These are phyloP conservation scores for Haematococcus sp. DNA, from an alignment of 139 green algal species.

Conservation along the genomic window DNA sequence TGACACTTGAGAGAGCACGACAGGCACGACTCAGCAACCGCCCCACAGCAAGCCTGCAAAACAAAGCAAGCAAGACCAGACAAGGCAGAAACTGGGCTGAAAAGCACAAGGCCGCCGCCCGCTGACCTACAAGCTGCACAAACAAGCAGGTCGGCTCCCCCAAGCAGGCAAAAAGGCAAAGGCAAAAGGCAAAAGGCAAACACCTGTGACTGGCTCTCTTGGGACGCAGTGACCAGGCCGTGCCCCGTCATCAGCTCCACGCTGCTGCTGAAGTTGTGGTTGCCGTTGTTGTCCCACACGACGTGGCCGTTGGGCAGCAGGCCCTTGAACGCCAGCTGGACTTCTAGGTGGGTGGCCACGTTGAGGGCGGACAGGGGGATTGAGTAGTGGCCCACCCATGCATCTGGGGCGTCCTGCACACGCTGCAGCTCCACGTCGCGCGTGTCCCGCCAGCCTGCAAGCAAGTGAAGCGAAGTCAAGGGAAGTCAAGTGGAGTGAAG, in stretches of 20 bases:
- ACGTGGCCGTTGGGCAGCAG: background rate
- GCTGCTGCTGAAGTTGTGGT: constrained; percentile 34
- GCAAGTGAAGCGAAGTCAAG: too few relatives aligned
- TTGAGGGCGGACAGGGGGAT: constrained; percentile 1
- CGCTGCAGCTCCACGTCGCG: background rate
- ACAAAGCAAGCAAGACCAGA: too few relatives aligned
- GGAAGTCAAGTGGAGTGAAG: too few relatives aligned
- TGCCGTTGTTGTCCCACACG: constrained; percentile 45
- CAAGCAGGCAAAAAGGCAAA: too few relatives aligned
- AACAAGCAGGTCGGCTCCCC: too few relatives aligned
- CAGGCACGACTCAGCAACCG: too few relatives aligned
- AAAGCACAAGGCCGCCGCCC: too few relatives aligned
- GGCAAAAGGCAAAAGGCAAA: background rate
- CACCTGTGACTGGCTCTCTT: background rate
- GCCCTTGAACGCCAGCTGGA: constrained; percentile 16
- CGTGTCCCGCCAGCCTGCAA: constrained; percentile 6
- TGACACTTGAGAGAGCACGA: too few relatives aligned
- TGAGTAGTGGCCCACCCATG: constrained; percentile 23
- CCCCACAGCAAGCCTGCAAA: too few relatives aligned
- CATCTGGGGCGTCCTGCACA: background rate
- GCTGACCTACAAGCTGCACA: too few relatives aligned
- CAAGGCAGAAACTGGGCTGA: too few relatives aligned
- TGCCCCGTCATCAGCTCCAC: constrained; percentile 23
- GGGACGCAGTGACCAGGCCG: constrained; percentile 18
- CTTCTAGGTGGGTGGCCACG: constrained; percentile 16